phyloP scores from a whole-genome alignment of 208 protist genomes.

The Histomonas meleagridis region DNA sequence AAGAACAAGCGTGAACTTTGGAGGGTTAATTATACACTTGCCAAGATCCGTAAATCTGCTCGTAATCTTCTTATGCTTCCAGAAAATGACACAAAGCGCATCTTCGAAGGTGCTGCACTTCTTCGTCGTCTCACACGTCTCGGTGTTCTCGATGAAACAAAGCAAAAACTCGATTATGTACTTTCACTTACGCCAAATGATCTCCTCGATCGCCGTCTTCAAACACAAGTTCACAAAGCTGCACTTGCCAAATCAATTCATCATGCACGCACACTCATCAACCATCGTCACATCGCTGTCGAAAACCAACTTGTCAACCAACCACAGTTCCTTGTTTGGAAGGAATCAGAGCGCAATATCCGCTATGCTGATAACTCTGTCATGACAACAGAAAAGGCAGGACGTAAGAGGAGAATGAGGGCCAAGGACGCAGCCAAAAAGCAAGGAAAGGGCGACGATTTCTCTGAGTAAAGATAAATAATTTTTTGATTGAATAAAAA shows the following conservation, averaged over 20 bases:
- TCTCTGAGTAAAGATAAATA: no score
- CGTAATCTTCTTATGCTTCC: slow-evolving; percentile 94
- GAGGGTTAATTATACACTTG: slow-evolving; percentile 88
- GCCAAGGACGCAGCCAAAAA: not conserved
- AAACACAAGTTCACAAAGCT: slow-evolving; percentile 92
- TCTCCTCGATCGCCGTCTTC: slow-evolving; percentile 97
- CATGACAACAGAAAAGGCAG: not conserved
- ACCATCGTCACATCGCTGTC: slow-evolving; percentile 85
- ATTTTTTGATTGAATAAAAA: no score
- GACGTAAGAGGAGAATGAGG: not conserved
- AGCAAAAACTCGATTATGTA: slow-evolving; percentile 99
- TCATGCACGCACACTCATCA: slow-evolving; percentile 96
- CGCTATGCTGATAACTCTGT: not conserved
- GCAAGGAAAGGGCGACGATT: no score
- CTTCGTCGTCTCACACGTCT: slow-evolving; percentile 91
- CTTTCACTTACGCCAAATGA: slow-evolving; percentile 90
- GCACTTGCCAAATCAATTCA: slow-evolving; percentile 97
- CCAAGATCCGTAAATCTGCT: slow-evolving; percentile 93
- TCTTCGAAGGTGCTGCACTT: slow-evolving; percentile 93
- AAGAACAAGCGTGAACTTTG: slow-evolving; percentile 98
- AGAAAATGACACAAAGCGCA: slow-evolving; percentile 80
- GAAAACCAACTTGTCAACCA: slow-evolving; percentile 28
- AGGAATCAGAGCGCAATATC: not conserved
- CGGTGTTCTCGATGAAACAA: slow-evolving; percentile 89
- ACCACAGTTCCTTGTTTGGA: slow-evolving; percentile 29